These are phyloP conservation scores for Phycomyces nitens DNA, from an alignment of 192 early-diverging fungal genomes.

Conservation along the genomic window DNA sequence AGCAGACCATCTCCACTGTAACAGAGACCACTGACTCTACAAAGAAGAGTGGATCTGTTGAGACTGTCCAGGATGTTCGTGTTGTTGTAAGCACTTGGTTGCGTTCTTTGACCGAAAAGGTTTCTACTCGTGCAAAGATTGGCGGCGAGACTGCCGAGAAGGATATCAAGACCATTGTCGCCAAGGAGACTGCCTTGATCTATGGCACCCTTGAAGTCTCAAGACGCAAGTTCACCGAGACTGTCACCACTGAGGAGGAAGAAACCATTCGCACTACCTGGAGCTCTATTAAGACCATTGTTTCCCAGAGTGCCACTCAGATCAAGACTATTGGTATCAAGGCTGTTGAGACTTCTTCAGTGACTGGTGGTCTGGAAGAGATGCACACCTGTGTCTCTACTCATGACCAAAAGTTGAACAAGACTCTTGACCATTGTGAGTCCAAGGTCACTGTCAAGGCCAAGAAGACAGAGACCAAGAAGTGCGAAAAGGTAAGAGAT, in stretches of 20 bases:
- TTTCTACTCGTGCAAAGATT: constrained; percentile 7
- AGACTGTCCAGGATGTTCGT: constrained; percentile 17
- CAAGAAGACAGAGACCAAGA: constrained; percentile 5
- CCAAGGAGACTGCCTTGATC: constrained; percentile 6
- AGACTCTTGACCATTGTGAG: constrained; percentile 10
- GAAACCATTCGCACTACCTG: constrained; percentile 1
- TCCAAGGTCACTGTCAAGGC: background rate
- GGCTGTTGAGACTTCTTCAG: background rate
- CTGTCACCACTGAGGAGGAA: constrained; percentile 5
- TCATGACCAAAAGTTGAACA: constrained; percentile 11
- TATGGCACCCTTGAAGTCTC: constrained; percentile 9
- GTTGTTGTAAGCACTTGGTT: constrained; percentile 12
- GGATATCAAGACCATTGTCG: constrained; percentile 8
- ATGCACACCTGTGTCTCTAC: constrained; percentile 12
- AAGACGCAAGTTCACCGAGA: constrained; percentile 9
- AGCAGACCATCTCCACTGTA: background rate
- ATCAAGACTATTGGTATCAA: constrained; percentile 10
- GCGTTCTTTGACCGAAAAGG: constrained; percentile 12
- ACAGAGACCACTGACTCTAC: background rate
- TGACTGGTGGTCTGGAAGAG: constrained; percentile 14
- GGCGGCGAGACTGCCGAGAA: background rate
- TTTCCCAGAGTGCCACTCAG: constrained; percentile 7
- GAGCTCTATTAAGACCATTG: constrained; percentile 6
- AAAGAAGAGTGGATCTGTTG: background rate
- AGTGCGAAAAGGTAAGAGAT: constrained; percentile 4